A percentile compares a stretch with the other conserved stretches of the same genome.
These are phyloP conservation scores for Candida montana DNA, from an alignment of 805 yeast species.

Conservation along the genomic window DNA sequence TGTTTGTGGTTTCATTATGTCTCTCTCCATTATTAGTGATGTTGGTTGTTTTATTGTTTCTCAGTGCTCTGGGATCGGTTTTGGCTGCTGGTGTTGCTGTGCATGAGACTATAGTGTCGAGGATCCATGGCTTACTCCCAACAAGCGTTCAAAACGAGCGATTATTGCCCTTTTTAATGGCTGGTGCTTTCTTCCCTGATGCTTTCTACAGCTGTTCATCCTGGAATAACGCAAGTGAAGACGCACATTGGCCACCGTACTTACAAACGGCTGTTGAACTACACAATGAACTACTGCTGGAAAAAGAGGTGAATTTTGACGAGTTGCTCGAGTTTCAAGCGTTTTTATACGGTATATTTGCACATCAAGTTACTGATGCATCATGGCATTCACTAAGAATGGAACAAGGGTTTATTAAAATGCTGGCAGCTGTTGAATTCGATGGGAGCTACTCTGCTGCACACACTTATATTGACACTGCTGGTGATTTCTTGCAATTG, in stretches of 20 bases:
- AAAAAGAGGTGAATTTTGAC: conserved; percentile 2
- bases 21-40: no score
- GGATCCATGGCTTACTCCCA: conserved; percentile 30
- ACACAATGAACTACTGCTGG: conserved; percentile 23
- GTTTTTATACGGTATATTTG: conserved; percentile 51
- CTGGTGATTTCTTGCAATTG: conserved; percentile 56
- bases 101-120: conserved; percentile 33
- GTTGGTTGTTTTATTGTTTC: neutral
- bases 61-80: no score
- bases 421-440: conserved; percentile 49
- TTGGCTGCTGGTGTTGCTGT: conserved; percentile 10
- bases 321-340: conserved; percentile 38
- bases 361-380: conserved; percentile 61
- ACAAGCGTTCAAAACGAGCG: conserved; percentile 22
- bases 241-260: conserved; percentile 69
- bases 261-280: conserved; percentile 39
- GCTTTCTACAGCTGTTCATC: conserved; percentile 54
- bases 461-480: conserved; percentile 52
- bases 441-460: conserved; percentile 43
- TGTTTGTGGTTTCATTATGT: no score
- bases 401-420: conserved; percentile 48
- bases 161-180: conserved; percentile 32
- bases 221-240: conserved; percentile 50
- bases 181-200: conserved; percentile 70
- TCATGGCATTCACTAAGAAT: conserved; percentile 63